Evolutionary conservation across 2,329 filamentous ascomycete species (phyloP).

Genomic region (Claviceps pazoutovae): DNA sequence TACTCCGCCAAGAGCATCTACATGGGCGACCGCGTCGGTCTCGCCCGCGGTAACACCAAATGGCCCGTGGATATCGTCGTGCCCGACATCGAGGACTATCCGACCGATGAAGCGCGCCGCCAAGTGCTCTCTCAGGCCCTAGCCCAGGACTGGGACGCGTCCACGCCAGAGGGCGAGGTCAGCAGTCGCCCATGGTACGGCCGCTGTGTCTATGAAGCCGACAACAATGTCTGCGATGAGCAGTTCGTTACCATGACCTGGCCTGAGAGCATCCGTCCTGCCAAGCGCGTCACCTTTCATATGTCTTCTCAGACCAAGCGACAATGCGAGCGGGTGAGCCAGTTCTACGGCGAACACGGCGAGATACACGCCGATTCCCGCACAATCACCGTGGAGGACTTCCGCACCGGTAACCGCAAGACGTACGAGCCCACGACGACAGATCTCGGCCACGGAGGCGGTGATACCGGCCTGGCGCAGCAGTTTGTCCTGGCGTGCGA

Average conservation of each 20-base stretch:
- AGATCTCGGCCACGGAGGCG: conserved; percentile 26
- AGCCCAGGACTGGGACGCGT: conserved; percentile 38
- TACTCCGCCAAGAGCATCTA: conserved; percentile 83
- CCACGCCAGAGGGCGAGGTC: conserved; percentile 32
- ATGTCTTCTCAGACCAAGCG: conserved; percentile 86
- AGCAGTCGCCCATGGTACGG: conserved; percentile 63
- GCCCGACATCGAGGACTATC: conserved; percentile 76
- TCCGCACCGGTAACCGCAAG: conserved; percentile 20
- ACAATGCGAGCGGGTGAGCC: conserved; percentile 72
- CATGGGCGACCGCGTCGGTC: conserved; percentile 45
- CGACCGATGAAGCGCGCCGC: conserved; percentile 25
- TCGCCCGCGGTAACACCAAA: conserved; percentile 50
- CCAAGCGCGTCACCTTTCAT: conserved; percentile 82
- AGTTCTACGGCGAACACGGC: conserved; percentile 74
- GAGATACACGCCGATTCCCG: conserved; percentile 76
- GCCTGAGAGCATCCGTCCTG: conserved; percentile 53
- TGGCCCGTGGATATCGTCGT: conserved; percentile 89
- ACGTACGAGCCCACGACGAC: conserved; percentile 19
- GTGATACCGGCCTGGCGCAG: conserved; percentile 47
- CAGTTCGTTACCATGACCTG: conserved; percentile 80
- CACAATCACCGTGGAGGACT: conserved; percentile 59
- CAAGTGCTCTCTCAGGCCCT: conserved; percentile 30
- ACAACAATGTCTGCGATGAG: conserved; percentile 90
- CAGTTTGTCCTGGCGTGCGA: conserved; percentile 77
- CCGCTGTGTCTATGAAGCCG: conserved; percentile 84